Evolutionary conservation across 2,329 filamentous ascomycete species (phyloP), one percentile per base, ranked within the genome.

Genomic region (Cylindrodendrum hubeiense): DNA sequence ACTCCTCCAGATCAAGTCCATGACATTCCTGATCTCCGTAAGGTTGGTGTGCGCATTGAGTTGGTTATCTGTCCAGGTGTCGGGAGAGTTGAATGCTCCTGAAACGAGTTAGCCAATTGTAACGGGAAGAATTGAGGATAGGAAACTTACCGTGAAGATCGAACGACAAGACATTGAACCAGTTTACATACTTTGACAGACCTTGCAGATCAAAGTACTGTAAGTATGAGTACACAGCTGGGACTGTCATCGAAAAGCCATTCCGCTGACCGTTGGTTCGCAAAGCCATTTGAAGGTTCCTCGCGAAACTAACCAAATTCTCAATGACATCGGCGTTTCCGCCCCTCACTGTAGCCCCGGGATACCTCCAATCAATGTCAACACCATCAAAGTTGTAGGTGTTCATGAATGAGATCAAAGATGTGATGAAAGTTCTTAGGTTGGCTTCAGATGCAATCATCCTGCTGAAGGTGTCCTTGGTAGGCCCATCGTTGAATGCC

Each of bases 401-500:
- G 4, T 22, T 9, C 19, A 75, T 63, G 0, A 74, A 68, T 0
- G 34, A 60, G 6, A 76, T 46, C 2, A 70, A 22, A 0, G 62
- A 67, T 2, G 26, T 59, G 12, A 67, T 55, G 5, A 70, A 69
- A 0, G 21, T 22, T 0, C 46, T 54, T 6, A 47, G 50, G 1
- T 58, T 63, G 0, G 12, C 17, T 5, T 60, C 12, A 6, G 54
- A 60, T 0, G 2, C 9, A 21, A 46, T 52, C n/a, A 71, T 63
- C 1, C 63, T 22, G 7, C 28, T 68, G 34, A 79, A 81, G 5
- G 74, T 65, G 58, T 70, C 7, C 63, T 56, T 0, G 71, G 76
- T 2, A 73, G 71, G 9, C 75, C 75, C 0, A 71, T 84, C 79
- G 51, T 75, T 80, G 47, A 83, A 80, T 2, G 76, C 70, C 77